phyloP scores from a whole-genome alignment of 169 alveolate genomes.

The Plasmodium billcollinsi region DNA sequence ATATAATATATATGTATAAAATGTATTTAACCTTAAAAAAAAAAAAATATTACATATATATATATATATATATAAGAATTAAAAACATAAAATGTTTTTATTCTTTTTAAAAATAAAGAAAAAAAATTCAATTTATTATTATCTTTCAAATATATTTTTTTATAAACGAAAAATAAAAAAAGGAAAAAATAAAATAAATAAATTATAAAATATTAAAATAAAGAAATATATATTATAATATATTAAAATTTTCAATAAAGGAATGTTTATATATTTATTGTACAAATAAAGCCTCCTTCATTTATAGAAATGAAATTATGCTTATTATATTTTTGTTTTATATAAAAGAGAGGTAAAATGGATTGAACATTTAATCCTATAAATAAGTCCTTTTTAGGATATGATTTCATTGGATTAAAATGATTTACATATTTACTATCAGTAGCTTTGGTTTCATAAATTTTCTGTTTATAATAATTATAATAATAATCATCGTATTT shows the following conservation, averaged over 20 bases:
- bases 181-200: not conserved
- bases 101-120: too few species aligned
- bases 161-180: conserved; percentile 9
- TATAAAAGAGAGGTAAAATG: conserved; percentile 73
- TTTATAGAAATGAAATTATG: conserved; percentile 74
- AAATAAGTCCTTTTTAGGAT: conserved; percentile 70
- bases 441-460: conserved; percentile 54
- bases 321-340: conserved; percentile 71
- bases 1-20: too few species aligned
- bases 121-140: not conserved
- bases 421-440: conserved; percentile 49
- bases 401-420: conserved; percentile 63
- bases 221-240: conserved; percentile 8
- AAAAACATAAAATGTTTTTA: too few species aligned
- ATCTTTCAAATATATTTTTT: conserved; percentile 12
- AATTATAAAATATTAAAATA: conserved; percentile 1
- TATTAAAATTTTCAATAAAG: not conserved
- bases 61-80: too few species aligned
- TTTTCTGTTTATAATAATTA: conserved; percentile 62
- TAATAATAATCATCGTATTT: conserved; percentile 53
- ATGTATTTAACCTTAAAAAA: too few species aligned
- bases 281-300: conserved; percentile 76
- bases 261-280: conserved; percentile 59
- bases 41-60: too few species aligned
- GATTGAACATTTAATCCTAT: conserved; percentile 75